Conservation (phyloP, 2,329 filamentous ascomycete species). For the Ceratocystiopsis brevicomis region DNA sequence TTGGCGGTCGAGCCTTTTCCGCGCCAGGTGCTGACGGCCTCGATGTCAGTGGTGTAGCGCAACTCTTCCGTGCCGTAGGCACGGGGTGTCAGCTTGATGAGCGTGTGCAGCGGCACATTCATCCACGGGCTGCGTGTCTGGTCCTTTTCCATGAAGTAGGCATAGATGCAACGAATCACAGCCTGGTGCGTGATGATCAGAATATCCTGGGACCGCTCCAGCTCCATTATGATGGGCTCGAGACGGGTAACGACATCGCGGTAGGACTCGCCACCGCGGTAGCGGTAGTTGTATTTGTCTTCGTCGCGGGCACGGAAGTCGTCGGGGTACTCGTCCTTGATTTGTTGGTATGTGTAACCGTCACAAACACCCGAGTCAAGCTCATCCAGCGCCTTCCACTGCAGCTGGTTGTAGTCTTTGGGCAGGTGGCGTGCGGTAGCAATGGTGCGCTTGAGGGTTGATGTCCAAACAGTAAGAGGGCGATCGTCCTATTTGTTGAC, state of each 20-base stretch:
- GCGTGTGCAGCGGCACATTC: slow-evolving; percentile 87
- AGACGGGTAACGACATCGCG: slow-evolving; percentile 93
- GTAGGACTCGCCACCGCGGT: slow-evolving; percentile 87
- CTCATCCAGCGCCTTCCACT: slow-evolving; percentile 97
- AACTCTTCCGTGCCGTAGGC: slow-evolving; percentile 89
- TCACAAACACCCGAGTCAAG: slow-evolving; percentile 94
- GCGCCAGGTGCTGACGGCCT: slow-evolving; percentile 89
- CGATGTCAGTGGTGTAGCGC: slow-evolving; percentile 75
- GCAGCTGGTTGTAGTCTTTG: slow-evolving; percentile 71
- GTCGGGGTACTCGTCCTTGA: slow-evolving; percentile 76
- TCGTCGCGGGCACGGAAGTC: slow-evolving; percentile 92
- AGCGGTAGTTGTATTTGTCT: slow-evolving; percentile 99
- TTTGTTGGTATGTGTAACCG: slow-evolving; percentile 87
- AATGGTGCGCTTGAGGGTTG: slow-evolving; percentile 60
- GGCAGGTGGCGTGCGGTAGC: slow-evolving; percentile 75
- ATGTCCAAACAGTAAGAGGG: slow-evolving; percentile 43
- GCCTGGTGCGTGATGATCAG: slow-evolving; percentile 97
- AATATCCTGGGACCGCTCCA: slow-evolving; percentile 90
- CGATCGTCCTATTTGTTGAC: slow-evolving; percentile 24
- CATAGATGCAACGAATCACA: slow-evolving; percentile 89
- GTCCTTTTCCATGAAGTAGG: slow-evolving; percentile 95
- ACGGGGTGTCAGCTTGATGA: slow-evolving; percentile 89
- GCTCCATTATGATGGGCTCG: slow-evolving; percentile 98
- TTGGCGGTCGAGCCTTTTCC: slow-evolving; percentile 85
- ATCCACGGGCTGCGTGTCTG: slow-evolving; percentile 93